Base-by-base conservation (phyloP, 2,329 filamentous ascomycete genomes). In the Zelopaecilomyces penicillatus region DNA sequence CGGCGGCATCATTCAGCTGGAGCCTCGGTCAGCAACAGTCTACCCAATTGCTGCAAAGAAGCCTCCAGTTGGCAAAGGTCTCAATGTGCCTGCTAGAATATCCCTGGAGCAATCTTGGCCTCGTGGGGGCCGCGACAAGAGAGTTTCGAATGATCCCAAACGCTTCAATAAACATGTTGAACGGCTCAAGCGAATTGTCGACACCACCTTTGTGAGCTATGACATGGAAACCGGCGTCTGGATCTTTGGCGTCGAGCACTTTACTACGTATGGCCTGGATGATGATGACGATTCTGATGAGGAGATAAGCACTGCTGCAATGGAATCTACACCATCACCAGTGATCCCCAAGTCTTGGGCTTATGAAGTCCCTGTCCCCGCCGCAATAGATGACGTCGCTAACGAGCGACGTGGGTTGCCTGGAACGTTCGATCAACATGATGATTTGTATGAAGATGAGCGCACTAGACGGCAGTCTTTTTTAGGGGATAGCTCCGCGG, bases 91-190 rank as follows among this genome's bases (percentile, higher is more conserved):
- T 3, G 87, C 93, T 0, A 82, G 78, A 33, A 90, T 98, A 51
- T 80, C 77, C n/a, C 76, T 98, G 8, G 83, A 93, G 61, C 91
- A 97, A 60, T 95, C 90, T 0, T 97, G 87, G 83, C 93, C 93
- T 30, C 85, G 91, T 46, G 61, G 62, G 29, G 76, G 66, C 35
- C 76, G 60, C 43, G 76, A 81, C 51, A 79, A 77, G 60, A 74
- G 71, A 52, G 68, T 70, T 39, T 54, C 74, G 56, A 66, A 55
- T 58, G 77, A 61, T 46, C 76, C 81, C 37, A 84, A 78, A 50
- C 76, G 82, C 30, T 80, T 88, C 51, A 76, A 83, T 33, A 95
- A 89, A 66, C 93, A 98, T 63, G 68, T 96, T 45, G 80, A 84
- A 49, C 83, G 87, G 43, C 78, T 98, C 27, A 85, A 82, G 71